Evolutionary conservation across 805 yeast genomes (phyloP).

Genomic region (Saccharomycopsis schoenii): DNA sequence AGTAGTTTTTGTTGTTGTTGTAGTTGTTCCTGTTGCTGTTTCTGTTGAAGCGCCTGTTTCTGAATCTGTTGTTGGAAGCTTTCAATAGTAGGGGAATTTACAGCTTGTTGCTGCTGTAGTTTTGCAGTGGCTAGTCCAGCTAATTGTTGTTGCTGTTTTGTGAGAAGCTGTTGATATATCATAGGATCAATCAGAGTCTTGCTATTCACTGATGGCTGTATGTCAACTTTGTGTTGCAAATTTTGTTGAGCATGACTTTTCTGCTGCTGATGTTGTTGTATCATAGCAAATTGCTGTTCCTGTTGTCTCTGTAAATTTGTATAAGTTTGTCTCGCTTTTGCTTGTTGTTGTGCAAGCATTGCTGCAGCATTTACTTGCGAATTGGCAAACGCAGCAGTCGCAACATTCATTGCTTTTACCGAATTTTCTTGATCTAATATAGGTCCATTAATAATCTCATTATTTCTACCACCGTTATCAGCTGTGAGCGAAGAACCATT

Average conservation of each 20-base stretch:
- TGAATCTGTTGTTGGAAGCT: background rate
- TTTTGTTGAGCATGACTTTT: background rate
- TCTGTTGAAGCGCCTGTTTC: conserved; percentile 1
- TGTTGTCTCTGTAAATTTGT: conserved; percentile 9
- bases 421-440: conserved; percentile 3
- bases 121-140: background rate
- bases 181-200: background rate
- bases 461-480: background rate
- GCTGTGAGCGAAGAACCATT: background rate
- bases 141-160: conserved; percentile 5
- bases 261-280: conserved; percentile 10
- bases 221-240: conserved; percentile 2
- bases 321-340: conserved; percentile 13
- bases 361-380: background rate
- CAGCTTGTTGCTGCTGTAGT: background rate
- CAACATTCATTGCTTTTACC: conserved; percentile 16
- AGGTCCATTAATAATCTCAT: background rate
- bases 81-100: background rate
- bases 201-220: background rate
- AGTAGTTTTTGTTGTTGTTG: background rate
- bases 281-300: conserved; percentile 9
- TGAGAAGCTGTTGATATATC: conserved; percentile 1
- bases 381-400: conserved; percentile 16
- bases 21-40: conserved; percentile 1
- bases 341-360: background rate